Percentiles rank a stretch among this genome's conserved stretches.
These are phyloP conservation scores for Passalora sequoiae DNA, from an alignment of 2,329 filamentous ascomycete species.

Conservation along the genomic window DNA sequence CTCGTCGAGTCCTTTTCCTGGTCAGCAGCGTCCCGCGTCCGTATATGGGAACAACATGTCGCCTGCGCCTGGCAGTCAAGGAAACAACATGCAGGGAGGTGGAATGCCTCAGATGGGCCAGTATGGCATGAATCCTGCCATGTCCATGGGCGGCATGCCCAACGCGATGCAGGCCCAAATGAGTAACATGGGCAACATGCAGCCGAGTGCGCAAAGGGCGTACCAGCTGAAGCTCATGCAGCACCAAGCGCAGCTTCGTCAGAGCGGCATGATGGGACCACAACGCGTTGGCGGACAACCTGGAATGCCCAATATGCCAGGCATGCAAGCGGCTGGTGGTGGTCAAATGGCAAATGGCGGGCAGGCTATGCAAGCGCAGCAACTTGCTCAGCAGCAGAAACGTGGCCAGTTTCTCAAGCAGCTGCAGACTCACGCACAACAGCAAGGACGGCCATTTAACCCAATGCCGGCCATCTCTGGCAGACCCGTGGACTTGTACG, in stretches of 20 bases:
- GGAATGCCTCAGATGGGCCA: slow-evolving; percentile 38
- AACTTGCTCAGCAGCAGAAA: slow-evolving; percentile 26
- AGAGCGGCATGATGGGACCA: slow-evolving; percentile 29
- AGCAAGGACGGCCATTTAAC: slow-evolving; percentile 68
- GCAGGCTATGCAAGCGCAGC: slow-evolving; percentile 18
- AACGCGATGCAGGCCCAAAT: slow-evolving; percentile 44
- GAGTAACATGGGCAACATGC: slow-evolving; percentile 36
- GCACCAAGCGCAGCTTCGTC: slow-evolving; percentile 61
- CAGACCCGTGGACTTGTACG: slow-evolving; percentile 66
- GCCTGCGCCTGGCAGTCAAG: slow-evolving; percentile 20
- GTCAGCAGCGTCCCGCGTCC: slow-evolving; percentile 23
- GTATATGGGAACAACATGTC: slow-evolving; percentile 42
- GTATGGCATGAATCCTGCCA: slow-evolving; percentile 31
- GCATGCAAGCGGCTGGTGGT: slow-evolving; percentile 15
- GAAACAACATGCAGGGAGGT: slow-evolving; percentile 24
- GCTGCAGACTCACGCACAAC: slow-evolving; percentile 70
- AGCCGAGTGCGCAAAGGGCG: slow-evolving; percentile 66
- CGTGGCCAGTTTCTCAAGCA: slow-evolving; percentile 55
- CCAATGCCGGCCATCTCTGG: slow-evolving; percentile 68
- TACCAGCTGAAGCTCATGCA: slow-evolving; percentile 82
- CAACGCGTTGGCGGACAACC: slow-evolving; percentile 25
- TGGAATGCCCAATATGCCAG: slow-evolving; percentile 24
- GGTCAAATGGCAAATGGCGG: slow-evolving; percentile 24
- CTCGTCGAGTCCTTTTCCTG: slow-evolving; percentile 76
- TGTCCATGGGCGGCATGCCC: slow-evolving; percentile 32